Base-by-base conservation (phyloP, 2,329 filamentous ascomycete species). In the Claviceps capensis region DNA sequence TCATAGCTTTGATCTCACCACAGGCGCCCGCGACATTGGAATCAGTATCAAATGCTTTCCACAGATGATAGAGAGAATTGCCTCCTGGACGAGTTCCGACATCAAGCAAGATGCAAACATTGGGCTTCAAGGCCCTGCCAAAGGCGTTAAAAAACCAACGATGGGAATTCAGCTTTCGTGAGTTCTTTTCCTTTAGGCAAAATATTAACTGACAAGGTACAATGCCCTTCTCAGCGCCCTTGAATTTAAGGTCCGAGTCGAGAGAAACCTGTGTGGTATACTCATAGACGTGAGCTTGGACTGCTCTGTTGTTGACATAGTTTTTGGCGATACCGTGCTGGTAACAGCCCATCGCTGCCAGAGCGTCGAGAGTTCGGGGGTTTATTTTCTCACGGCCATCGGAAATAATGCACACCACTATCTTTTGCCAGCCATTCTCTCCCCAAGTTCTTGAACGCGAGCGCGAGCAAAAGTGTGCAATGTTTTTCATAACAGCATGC, bases 141-240 rank as follows among this genome's bases (percentile, higher is more conserved):
- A 98, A 95, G 0, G 93, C 93, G 64, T 98, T 98, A 74, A 98
- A 98, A 72, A 96, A 97, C 93, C 93, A 98, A 53, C 93, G 82
- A 68, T 98, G 93, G 1, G 90, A 96, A 73, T 98, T 98, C 60
- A 98, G 79, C 72, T 98, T 98, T 71, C 95, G 94, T 64, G 86
- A 81, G 66, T 98, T 98, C 72, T 93, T 90, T 67, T 98, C 93
- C 71, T 98, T 98, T 56, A 98, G 73, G 63, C 94, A 98, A 68
- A 98, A 98, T 61, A 98, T 91, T 74, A 98, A 88, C 71, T 98
- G 93, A 64, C 89, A 95, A 1, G 93, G 94, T 13, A 97, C 88
- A 58, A 98, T 98, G 36, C 94, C 93, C 73, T 98, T 98, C 69
- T 98, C 94, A 1, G 93, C 93, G 37, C 94, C 93, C 73, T 98